These are phyloP conservation scores for Sechiopsis laciniata DNA, from an alignment of 306 rosid genomes.

Conservation along the genomic window DNA sequence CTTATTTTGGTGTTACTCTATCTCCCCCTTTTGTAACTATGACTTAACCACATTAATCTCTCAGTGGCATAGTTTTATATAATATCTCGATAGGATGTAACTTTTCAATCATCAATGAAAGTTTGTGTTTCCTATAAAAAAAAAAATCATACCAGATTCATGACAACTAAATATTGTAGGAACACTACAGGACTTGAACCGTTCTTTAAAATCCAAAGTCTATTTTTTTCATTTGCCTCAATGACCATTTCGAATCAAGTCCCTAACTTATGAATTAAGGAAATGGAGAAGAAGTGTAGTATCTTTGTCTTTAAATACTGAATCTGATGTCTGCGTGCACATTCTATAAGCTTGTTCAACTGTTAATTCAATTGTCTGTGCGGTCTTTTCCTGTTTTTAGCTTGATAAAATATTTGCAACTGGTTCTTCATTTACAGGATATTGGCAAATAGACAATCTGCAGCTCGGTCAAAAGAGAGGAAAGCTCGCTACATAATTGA, in stretches of 20 bases:
- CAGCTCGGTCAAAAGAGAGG: conserved; percentile 97
- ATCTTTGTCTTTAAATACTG: too few relatives aligned
- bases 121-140: too few relatives aligned
- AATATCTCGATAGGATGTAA: too few relatives aligned
- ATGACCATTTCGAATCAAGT: too few relatives aligned
- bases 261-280: background rate
- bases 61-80: too few relatives aligned
- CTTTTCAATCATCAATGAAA: too few relatives aligned
- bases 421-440: conserved; percentile 49
- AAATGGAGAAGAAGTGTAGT: background rate
- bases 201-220: too few relatives aligned
- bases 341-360: background rate
- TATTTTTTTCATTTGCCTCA: too few relatives aligned
- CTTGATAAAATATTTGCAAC: background rate
- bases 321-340: background rate
- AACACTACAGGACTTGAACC: background rate
- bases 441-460: conserved; percentile 92
- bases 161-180: conserved; percentile 7
- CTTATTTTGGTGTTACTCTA: too few relatives aligned
- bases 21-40: too few relatives aligned
- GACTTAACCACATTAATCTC: too few relatives aligned
- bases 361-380: background rate
- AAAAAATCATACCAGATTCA: background rate
- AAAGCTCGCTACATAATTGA: conserved; percentile 81
- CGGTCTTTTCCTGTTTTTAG: background rate